Percentiles rank a stretch among this genome's conserved stretches.
These are phyloP conservation scores for Juglanconis oblonga DNA, from an alignment of 2,329 filamentous ascomycete species.

Conservation along the genomic window DNA sequence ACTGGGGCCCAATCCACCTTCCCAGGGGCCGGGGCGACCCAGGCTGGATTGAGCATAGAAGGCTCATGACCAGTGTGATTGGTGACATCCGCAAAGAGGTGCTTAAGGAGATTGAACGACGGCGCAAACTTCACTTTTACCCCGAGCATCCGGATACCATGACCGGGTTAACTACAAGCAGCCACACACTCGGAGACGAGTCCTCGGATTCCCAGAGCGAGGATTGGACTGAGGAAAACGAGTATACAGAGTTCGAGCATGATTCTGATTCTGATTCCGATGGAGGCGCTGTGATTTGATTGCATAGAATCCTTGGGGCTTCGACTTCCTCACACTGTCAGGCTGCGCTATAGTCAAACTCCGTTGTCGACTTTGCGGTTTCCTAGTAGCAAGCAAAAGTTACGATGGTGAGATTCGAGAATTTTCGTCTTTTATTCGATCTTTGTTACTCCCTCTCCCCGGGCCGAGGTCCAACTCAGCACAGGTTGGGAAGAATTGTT, in stretches of 20 bases:
- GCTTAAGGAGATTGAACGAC: not conserved
- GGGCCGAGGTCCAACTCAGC: no score
- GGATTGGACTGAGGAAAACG: not conserved
- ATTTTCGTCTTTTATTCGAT: no score
- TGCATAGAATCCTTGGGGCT: not conserved
- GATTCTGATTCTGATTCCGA: not conserved
- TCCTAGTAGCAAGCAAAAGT: no score
- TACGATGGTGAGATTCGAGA: no score
- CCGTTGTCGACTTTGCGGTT: no score
- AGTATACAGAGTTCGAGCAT: not conserved
- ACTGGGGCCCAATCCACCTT: conserved; percentile 33
- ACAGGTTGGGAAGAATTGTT: no score
- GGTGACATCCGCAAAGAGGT: not conserved
- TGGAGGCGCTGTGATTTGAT: not conserved
- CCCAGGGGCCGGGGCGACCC: not conserved
- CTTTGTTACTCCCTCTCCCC: no score
- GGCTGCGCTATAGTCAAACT: not conserved
- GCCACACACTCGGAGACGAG: not conserved
- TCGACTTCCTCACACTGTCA: not conserved
- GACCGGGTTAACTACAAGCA: not conserved
- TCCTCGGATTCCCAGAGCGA: not conserved
- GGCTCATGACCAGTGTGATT: not conserved
- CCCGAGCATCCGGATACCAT: not conserved
- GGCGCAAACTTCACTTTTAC: not conserved
- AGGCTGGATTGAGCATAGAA: not conserved